Percentiles rank a stretch among this genome's conserved stretches.
These are phyloP conservation scores for Eucommia ulmoides DNA, from an alignment of 257 asterid genomes.

Conservation along the genomic window DNA sequence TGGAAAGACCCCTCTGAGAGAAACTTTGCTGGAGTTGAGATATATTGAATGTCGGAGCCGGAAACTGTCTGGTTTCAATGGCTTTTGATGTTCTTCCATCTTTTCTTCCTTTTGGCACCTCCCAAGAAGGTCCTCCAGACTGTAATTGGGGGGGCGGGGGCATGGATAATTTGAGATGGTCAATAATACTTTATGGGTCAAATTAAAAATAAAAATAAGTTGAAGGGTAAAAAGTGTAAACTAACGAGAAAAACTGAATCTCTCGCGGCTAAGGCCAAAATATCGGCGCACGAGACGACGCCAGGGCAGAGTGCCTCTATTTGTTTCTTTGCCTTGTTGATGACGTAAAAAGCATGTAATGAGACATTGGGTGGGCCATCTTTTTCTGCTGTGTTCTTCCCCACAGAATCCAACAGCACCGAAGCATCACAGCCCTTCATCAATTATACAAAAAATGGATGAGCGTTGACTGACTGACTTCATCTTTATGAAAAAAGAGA, in stretches of 20 bases:
- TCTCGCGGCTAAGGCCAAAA: conserved; percentile 19
- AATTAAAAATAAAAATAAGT: too few relatives aligned
- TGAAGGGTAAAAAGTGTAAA: background rate
- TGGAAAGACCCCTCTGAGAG: background rate
- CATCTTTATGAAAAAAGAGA: too few relatives aligned
- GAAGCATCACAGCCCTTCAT: conserved; percentile 20
- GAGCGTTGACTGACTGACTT: too few relatives aligned
- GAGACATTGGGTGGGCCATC: conserved; percentile 19
- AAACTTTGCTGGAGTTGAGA: background rate
- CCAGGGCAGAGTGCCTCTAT: conserved; percentile 17
- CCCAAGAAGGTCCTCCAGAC: conserved; percentile 1
- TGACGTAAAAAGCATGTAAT: conserved; percentile 15
- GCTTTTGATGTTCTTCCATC: conserved; percentile 1
- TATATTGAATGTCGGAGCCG: conserved; percentile 1
- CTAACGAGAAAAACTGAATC: conserved; percentile 13
- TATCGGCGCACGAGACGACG: conserved; percentile 18
- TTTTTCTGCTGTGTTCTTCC: conserved; percentile 15
- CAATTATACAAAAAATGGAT: background rate
- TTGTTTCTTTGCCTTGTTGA: conserved; percentile 16
- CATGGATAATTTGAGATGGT: too few relatives aligned
- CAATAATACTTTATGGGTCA: too few relatives aligned
- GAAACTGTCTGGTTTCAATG: background rate
- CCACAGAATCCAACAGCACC: conserved; percentile 14
- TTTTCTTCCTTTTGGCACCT: conserved; percentile 1
- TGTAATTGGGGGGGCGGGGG: too few relatives aligned